Evolutionary conservation across 2,329 filamentous ascomycete species (phyloP).

Genomic region (Pseudogymnoascus sp.): DNA sequence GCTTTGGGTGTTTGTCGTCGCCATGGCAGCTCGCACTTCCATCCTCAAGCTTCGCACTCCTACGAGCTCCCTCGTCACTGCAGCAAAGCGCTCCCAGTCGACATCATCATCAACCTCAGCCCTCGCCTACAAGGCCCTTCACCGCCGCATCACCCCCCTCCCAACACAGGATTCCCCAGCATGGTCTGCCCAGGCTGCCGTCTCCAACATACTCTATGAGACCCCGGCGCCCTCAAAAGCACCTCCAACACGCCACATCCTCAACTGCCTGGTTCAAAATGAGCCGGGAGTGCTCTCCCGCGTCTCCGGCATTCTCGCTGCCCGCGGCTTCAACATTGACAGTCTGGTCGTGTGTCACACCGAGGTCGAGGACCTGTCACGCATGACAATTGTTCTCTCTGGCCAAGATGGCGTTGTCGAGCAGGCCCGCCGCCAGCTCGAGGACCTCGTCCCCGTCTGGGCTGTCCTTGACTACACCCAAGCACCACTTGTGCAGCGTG

Average conservation of each 20-base stretch:
- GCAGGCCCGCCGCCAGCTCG: slow-evolving; percentile 88
- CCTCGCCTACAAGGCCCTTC: slow-evolving; percentile 93
- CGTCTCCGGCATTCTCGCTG: slow-evolving; percentile 90
- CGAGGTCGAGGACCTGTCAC: slow-evolving; percentile 90
- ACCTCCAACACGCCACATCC: slow-evolving; percentile 86
- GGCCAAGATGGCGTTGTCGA: slow-evolving; percentile 96
- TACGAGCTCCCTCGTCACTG: slow-evolving; percentile 17
- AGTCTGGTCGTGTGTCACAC: slow-evolving; percentile 96
- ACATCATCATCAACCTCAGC: slow-evolving; percentile 75
- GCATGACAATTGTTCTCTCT: slow-evolving; percentile 97
- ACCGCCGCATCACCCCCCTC: slow-evolving; percentile 77
- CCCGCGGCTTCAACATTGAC: slow-evolving; percentile 98
- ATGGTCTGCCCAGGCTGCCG: slow-evolving; percentile 87
- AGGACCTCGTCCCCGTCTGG: slow-evolving; percentile 97
- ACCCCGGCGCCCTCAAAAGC: slow-evolving; percentile 75
- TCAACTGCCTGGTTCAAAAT: slow-evolving; percentile 98
- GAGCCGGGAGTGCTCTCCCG: slow-evolving; percentile 95
- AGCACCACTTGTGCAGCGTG: slow-evolving; percentile 87
- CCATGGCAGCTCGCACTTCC: slow-evolving; percentile 26
- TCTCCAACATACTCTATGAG: slow-evolving; percentile 98
- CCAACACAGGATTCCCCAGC: slow-evolving; percentile 69
- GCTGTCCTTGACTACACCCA: slow-evolving; percentile 94
- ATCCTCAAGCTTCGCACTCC: slow-evolving; percentile 21
- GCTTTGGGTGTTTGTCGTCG: slow-evolving; percentile 8
- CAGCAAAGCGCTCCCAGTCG: slow-evolving; percentile 31